Evolutionary conservation across 345 rosid species (phyloP).

Genomic region (Citrus trifoliata): DNA sequence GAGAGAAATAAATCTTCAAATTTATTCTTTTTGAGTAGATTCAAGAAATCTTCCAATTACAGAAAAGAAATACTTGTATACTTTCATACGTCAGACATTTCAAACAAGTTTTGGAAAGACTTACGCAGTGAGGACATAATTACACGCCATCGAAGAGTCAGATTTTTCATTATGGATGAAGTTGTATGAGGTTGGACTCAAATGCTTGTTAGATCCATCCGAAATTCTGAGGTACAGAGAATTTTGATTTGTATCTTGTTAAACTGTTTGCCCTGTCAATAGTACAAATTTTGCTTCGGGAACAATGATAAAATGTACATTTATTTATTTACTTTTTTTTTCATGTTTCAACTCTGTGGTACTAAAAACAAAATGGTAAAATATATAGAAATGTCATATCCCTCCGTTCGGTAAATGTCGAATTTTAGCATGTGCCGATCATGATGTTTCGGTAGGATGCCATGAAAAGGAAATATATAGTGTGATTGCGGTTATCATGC

Average conservation of each 20-base stretch:
- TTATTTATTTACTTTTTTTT: background rate
- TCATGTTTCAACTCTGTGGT: too few species aligned
- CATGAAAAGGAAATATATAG: background rate
- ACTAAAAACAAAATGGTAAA: background rate
- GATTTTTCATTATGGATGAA: too few species aligned
- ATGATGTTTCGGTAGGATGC: background rate
- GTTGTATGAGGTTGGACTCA: background rate
- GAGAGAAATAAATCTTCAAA: slow-evolving; percentile 38
- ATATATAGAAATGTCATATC: background rate
- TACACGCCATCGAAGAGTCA: background rate
- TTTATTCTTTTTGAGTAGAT: slow-evolving; percentile 45
- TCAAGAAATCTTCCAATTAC: slow-evolving; percentile 18
- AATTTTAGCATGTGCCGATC: background rate
- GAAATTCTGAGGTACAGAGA: background rate
- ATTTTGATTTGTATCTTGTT: slow-evolving; percentile 2
- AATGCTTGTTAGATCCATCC: background rate
- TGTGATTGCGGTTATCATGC: too few species aligned
- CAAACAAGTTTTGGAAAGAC: background rate
- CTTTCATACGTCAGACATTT: slow-evolving; percentile 21
- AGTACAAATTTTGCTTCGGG: slow-evolving; percentile 29
- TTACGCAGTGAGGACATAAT: slow-evolving; percentile 15
- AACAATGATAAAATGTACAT: slow-evolving; percentile 9
- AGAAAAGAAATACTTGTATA: slow-evolving; percentile 33
- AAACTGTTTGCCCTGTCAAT: background rate
- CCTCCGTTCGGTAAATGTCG: too few species aligned